Conservation (phyloP, 495 filamentous ascomycete species). For the Talaromyces adpressus region DNA sequence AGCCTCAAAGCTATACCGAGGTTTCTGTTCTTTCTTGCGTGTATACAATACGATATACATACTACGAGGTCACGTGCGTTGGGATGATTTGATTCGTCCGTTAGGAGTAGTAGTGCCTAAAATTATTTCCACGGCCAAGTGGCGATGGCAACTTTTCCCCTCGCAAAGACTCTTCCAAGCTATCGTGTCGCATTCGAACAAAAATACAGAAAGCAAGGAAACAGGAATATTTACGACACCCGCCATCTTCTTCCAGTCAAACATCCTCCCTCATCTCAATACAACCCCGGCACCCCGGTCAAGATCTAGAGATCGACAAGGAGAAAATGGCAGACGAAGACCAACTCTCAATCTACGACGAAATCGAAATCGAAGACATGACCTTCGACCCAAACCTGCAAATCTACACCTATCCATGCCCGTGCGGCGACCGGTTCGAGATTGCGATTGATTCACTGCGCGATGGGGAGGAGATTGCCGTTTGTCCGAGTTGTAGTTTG, state of each 20-base stretch:
- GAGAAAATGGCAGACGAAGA: slow-evolving; percentile 56
- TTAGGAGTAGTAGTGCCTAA: not conserved
- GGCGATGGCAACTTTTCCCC: not conserved
- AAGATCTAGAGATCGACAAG: no score
- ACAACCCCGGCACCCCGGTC: no score
- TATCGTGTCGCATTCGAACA: not conserved
- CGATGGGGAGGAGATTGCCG: slow-evolving; percentile 84
- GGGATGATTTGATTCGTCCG: not conserved
- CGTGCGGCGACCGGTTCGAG: slow-evolving; percentile 95
- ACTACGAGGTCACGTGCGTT: not conserved
- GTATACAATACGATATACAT: not conserved
- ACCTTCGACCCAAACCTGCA: slow-evolving; percentile 76
- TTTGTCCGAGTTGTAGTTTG: slow-evolving; percentile 93
- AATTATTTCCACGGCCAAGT: not conserved
- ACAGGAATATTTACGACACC: no score
- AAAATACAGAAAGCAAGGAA: no score
- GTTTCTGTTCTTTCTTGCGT: not conserved
- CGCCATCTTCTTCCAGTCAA: no score
- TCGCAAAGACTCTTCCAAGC: not conserved
- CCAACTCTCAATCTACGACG: slow-evolving; percentile 78
- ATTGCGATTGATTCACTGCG: slow-evolving; percentile 78
- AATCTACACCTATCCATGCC: slow-evolving; percentile 93
- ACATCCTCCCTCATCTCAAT: no score
- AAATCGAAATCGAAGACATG: slow-evolving; percentile 99
- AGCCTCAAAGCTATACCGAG: not conserved